Evolutionary conservation across 345 rosid species (phyloP), one percentile per base, ranked within the genome.

Genomic region (Nasturtium officinale): DNA sequence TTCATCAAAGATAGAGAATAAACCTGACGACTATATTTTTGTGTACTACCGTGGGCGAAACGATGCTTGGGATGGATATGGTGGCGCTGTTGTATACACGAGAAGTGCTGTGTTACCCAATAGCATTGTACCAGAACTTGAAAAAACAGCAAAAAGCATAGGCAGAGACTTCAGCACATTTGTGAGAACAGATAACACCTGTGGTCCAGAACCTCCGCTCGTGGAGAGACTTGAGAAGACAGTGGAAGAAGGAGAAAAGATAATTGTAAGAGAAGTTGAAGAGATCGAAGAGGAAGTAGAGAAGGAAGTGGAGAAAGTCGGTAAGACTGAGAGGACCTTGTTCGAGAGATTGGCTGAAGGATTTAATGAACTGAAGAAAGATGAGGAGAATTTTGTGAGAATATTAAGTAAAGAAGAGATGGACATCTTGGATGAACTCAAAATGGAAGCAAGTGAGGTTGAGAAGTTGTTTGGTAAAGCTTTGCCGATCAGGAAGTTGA

Each of bases 41-140:
- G 96, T 94, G 50, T 94, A 94, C 69, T 94, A 94, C 79, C 89
- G 82, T 23, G 97, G 97, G 53, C 45, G 87, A 65, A 94, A 94
- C 60, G 96, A 94, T 82, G 98, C 97, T 40, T 94, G 98, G 98
- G 97, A 94, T 78, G 98, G 98, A 71, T 94, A 94, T 37, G 97
- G 96, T 0, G 98, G 98, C 53, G 95, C 97, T 1, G 90, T 94
- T 66, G 69, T 94, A n/a, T 94, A 94, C 82, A 94, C 98, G 0
- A 94, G 96, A 87, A 86, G 91, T 61, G 30, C 87, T 13, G 82
- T 85, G 54, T 78, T 94, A 58, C 97, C 96, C 4, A 75, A 79
- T 71, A 88, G 77, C 86, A 88, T 89, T 18, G 69, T 89, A 59
- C 97, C 97, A 12, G 93, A 89, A 70, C 91, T 95, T 18, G 89